phyloP scores from a whole-genome alignment of 805 yeast genomes.

The Nakazawaea populi region DNA sequence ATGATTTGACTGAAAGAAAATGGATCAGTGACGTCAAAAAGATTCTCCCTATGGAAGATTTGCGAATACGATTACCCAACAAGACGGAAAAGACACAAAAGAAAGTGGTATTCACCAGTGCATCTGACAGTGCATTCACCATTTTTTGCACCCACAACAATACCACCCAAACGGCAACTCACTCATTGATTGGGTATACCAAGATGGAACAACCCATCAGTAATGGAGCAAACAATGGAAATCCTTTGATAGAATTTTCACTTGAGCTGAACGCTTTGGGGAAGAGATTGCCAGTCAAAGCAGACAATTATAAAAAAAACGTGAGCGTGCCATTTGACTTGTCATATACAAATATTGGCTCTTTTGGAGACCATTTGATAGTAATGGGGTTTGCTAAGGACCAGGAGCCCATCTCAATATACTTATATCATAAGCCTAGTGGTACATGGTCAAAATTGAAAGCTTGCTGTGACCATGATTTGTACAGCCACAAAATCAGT shows the following conservation, averaged over 20 bases:
- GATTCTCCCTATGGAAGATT: constrained; percentile 17
- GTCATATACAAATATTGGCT: constrained; percentile 52
- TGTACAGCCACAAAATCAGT: constrained; percentile 55
- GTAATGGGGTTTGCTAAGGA: constrained; percentile 51
- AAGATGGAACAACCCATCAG: neutral
- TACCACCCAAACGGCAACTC: neutral
- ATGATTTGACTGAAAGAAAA: constrained; percentile 35
- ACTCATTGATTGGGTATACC: constrained; percentile 3
- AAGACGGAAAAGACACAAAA: constrained; percentile 12
- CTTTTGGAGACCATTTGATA: constrained; percentile 62
- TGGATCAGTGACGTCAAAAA: constrained; percentile 18
- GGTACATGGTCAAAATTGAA: constrained; percentile 62
- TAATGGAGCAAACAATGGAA: constrained; percentile 1
- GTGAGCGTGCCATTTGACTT: constrained; percentile 35
- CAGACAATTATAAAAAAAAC: constrained; percentile 11
- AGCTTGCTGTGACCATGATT: constrained; percentile 44
- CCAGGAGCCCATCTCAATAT: constrained; percentile 37
- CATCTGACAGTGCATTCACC: constrained; percentile 8
- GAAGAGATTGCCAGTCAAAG: constrained; percentile 13
- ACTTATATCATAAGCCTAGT: constrained; percentile 45
- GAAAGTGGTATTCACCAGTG: constrained; percentile 16
- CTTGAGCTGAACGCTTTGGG: constrained; percentile 12
- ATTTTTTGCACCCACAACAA: neutral
- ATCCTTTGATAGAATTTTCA: constrained; percentile 20
- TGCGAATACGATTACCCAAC: constrained; percentile 7